Conservation (phyloP, 2,329 filamentous ascomycete species). For the Beauveria medogensis region DNA sequence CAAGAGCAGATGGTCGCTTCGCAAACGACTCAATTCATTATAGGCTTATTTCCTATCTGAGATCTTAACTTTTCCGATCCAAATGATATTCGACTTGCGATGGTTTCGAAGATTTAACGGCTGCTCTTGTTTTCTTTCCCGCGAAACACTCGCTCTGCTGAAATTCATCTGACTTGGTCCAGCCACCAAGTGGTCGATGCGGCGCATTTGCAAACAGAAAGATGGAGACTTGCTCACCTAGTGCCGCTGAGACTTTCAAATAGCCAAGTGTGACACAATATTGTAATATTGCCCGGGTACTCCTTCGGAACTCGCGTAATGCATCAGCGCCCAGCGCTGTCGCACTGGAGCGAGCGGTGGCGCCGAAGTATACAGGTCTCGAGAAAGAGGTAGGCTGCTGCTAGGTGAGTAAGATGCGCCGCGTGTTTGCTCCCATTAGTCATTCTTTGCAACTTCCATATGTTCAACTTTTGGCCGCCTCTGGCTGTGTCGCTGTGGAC, state of each 20-base stretch:
- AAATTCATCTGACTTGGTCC: background rate
- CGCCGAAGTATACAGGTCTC: background rate
- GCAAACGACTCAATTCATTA: background rate
- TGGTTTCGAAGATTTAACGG: background rate
- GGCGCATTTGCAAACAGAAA: constrained; percentile 5
- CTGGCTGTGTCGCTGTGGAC: background rate
- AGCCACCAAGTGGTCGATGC: background rate
- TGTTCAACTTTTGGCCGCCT: background rate
- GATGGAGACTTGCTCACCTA: background rate
- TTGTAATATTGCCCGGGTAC: background rate
- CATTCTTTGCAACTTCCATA: background rate
- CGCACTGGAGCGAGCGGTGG: background rate
- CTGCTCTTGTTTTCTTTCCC: background rate
- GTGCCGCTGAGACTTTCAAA: background rate
- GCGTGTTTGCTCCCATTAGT: background rate
- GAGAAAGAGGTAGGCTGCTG: background rate
- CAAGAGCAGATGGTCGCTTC: background rate
- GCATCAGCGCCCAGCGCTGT: background rate
- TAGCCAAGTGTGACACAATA: background rate
- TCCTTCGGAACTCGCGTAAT: background rate
- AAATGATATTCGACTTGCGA: too few relatives aligned
- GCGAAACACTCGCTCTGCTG: background rate
- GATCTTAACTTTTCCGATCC: background rate
- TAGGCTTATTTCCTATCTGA: background rate
- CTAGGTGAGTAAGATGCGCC: background rate